Conservation (phyloP, 2,329 filamentous ascomycete species). For the Chaetomium globosum region DNA sequence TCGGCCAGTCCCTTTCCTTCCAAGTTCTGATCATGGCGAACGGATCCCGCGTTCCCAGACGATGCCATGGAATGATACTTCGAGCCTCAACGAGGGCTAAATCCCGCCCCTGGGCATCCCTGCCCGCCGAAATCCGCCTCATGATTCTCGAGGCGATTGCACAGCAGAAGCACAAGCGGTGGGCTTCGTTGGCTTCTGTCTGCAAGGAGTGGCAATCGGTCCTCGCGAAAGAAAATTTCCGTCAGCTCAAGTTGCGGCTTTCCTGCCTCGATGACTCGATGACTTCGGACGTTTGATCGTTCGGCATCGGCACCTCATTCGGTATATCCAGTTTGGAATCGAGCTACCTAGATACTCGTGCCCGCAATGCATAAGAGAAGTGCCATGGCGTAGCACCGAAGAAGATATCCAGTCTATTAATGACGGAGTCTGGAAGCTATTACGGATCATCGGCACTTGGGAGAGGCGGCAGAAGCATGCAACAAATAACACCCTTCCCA, state of each 20-base stretch:
- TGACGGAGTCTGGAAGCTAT: background rate
- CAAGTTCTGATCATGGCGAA: background rate
- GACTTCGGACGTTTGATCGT: slow-evolving; percentile 6
- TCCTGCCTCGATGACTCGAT: slow-evolving; percentile 4
- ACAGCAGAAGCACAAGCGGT: slow-evolving; percentile 13
- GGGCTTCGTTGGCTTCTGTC: slow-evolving; percentile 10
- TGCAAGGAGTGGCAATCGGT: slow-evolving; percentile 15
- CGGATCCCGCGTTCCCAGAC: background rate
- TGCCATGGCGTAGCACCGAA: background rate
- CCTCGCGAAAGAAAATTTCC: slow-evolving; percentile 3
- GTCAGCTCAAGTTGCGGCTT: slow-evolving; percentile 1
- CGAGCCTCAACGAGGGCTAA: background rate
- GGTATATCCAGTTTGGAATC: slow-evolving; percentile 1
- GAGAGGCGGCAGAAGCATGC: background rate
- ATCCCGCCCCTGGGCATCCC: background rate
- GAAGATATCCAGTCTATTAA: background rate
- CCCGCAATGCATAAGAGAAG: background rate
- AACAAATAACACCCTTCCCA: background rate
- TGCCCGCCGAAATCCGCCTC: slow-evolving; percentile 5
- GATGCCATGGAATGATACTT: slow-evolving; percentile 3
- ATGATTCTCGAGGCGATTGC: slow-evolving; percentile 5
- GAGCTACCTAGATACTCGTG: slow-evolving; percentile 9
- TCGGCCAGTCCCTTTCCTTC: background rate
- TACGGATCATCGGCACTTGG: slow-evolving; percentile 8
- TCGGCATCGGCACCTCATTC: slow-evolving; percentile 1